Conservation (phyloP, 208 protist species). For the Vickermania ingenoplastis region DNA sequence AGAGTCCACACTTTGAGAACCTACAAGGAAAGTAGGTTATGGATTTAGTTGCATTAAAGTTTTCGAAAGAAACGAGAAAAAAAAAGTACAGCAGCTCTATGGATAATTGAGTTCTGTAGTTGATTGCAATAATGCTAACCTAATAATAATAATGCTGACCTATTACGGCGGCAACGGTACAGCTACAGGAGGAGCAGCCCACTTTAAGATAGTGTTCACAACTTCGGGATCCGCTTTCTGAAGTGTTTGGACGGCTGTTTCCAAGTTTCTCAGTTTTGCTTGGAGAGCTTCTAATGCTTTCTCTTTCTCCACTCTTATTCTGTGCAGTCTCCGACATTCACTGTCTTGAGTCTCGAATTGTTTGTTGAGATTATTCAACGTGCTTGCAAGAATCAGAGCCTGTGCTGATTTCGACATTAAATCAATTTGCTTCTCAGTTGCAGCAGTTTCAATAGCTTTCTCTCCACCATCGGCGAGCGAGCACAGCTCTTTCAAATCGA, state of each 20-base stretch:
- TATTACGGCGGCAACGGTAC: neutral
- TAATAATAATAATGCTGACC: neutral
- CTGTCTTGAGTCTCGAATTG: neutral
- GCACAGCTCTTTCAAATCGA: conserved; percentile 47
- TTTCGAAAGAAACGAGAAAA: neutral
- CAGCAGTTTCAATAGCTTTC: conserved; percentile 17
- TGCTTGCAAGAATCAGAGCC: conserved; percentile 6
- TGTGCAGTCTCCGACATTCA: neutral
- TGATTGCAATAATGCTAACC: neutral
- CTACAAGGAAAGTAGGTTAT: no score
- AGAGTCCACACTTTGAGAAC: no score
- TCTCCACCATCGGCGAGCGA: conserved; percentile 51
- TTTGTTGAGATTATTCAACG: conserved; percentile 8
- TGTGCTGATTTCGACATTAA: conserved; percentile 9
- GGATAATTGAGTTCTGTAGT: neutral
- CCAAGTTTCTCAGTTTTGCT: conserved; percentile 5
- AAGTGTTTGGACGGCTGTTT: neutral
- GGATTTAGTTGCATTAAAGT: no score
- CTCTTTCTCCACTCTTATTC: neutral
- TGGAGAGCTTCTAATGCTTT: neutral
- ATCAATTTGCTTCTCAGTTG: conserved; percentile 2
- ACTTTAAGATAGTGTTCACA: neutral
- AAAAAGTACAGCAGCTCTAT: neutral
- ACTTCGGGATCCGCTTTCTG: neutral
- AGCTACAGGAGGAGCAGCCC: neutral